Evolutionary conservation across 2,329 filamentous ascomycete genomes (phyloP), one percentile per base, ranked within the genome.

Genomic region (Bipolaris oryzae): DNA sequence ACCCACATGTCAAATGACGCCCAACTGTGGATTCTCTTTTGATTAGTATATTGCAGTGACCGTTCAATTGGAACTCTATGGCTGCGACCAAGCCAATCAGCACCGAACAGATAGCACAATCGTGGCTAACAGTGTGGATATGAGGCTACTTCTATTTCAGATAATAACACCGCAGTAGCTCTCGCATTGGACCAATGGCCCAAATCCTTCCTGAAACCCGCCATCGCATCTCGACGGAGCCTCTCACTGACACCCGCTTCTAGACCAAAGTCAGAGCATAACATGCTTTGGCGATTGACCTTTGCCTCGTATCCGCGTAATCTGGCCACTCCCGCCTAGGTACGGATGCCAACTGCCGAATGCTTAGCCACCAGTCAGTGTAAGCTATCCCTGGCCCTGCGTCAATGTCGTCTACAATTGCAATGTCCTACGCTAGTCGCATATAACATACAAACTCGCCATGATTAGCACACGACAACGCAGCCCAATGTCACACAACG

Each of bases 1-100:
- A 15, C 23, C n/a, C 37, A 11, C 35, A 46, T 39, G 41, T 47
- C 55, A 63, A 50, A 37, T 57, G 57, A 62, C 54, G 41, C 23
- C 38, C n/a, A 43, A 37, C 15, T 35, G 35, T 47, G 35, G 34
- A n/a, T 37, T 48, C 42, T 7, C 33, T 23, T 5, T 47, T 18
- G 23, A 33, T 48, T 41, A 31, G 20, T 25, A 53, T 21, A 48
- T 53, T 39, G 43, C 35, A 18, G 23, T 31, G 35, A 33, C 35
- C 35, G 21, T 47, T 16, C 43, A 31, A 38, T n/a, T 23, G 23
- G 37, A 25, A 21, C 21, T 20, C 37, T 10, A 35, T 21, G 16
- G 16, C 16, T 18, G 16, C 16, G 7, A 9, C 1, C 38, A 41
- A 31, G 23, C 42, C 42, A 23, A 23, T 41, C 38, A 21, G 20